Conservation (phyloP, 148 eudicot species). For the Vaccinium vitisidaea region DNA sequence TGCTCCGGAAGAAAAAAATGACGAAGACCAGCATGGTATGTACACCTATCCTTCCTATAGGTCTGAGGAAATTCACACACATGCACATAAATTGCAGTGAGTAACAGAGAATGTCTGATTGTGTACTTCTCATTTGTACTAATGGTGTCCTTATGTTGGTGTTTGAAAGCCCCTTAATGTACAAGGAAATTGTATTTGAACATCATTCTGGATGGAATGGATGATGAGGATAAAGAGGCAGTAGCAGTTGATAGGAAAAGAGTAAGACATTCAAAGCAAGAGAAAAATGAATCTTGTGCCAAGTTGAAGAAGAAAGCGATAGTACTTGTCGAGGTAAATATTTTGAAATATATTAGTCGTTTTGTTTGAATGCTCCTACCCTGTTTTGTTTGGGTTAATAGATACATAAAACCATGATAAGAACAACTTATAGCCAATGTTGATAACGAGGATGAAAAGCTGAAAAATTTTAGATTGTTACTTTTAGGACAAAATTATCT, state of each 20-base stretch:
- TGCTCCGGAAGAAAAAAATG: no score
- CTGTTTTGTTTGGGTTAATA: not conserved
- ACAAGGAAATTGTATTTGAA: not conserved
- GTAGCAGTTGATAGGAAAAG: conserved; percentile 31
- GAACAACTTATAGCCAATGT: not conserved
- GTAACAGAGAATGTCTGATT: not conserved
- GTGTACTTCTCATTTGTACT: not conserved
- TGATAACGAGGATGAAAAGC: not conserved
- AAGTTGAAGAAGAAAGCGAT: conserved; percentile 66
- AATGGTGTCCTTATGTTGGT: not conserved
- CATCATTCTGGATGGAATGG: conserved; percentile 17
- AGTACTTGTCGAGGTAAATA: conserved; percentile 79
- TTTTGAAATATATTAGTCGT: not conserved
- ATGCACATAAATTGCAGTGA: not conserved
- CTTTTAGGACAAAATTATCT: not conserved
- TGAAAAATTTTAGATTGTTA: not conserved
- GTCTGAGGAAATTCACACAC: not conserved
- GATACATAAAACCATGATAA: not conserved
- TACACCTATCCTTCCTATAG: not conserved
- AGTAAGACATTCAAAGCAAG: conserved; percentile 32
- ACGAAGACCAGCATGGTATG: no score
- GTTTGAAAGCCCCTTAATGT: not conserved
- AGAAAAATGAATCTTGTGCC: conserved; percentile 29
- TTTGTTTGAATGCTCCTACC: not conserved
- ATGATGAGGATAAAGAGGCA: conserved; percentile 47